Conservation (phyloP, 306 rosid species). For the Geum urbanum region DNA sequence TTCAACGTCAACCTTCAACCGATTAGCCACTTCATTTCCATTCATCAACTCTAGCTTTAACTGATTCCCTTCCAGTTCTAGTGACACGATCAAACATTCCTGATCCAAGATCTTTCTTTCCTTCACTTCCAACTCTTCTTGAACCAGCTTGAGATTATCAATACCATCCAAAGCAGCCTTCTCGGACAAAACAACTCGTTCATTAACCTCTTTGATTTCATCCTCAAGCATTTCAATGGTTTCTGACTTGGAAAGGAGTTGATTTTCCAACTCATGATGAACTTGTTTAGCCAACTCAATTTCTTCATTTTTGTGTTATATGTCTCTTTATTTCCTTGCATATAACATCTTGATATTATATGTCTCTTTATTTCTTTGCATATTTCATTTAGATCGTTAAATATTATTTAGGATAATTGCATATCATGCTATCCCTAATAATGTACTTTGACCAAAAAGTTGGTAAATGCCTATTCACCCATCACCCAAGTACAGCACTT, state of each 20-base stretch:
- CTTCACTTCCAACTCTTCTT: conserved; percentile 35
- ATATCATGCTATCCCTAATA: too few relatives aligned
- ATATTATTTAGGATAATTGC: too few relatives aligned
- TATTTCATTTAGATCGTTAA: too few relatives aligned
- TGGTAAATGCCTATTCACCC: too few relatives aligned
- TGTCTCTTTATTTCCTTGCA: too few relatives aligned
- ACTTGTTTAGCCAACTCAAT: neutral
- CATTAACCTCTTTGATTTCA: conserved; percentile 28
- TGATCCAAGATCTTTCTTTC: conserved; percentile 36
- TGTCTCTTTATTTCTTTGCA: too few relatives aligned
- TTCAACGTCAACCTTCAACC: conserved; percentile 32
- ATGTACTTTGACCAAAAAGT: too few relatives aligned
- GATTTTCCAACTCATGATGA: conserved; percentile 28
- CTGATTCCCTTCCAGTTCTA: conserved; percentile 39
- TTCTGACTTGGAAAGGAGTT: conserved; percentile 20
- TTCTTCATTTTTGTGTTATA: too few relatives aligned
- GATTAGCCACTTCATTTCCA: conserved; percentile 40
- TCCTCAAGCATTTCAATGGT: conserved; percentile 24
- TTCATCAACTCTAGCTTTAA: conserved; percentile 32
- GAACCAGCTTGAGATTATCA: conserved; percentile 21
- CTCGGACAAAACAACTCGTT: conserved; percentile 15
- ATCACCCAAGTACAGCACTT: too few relatives aligned
- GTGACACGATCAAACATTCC: conserved; percentile 29
- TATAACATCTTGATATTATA: too few relatives aligned
- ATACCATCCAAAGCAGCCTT: conserved; percentile 23